Conservation (phyloP, 345 rosid species). For the Mallotus nudiflorus region DNA sequence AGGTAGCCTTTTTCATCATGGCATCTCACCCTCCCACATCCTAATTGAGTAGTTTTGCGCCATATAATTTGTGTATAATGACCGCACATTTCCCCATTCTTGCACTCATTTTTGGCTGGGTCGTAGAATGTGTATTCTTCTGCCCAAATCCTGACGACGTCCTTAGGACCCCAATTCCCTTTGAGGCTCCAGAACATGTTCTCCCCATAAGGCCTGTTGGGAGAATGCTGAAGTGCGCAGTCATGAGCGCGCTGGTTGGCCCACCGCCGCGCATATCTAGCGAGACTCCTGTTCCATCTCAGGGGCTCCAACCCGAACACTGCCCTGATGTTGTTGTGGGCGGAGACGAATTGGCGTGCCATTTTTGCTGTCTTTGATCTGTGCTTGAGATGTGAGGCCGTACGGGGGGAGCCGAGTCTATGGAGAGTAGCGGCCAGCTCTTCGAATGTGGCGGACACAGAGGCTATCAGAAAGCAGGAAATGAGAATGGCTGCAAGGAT, state of each 20-base stretch:
- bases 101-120: constrained; percentile 33
- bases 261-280: constrained; percentile 40
- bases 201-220: constrained; percentile 49
- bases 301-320: constrained; percentile 28
- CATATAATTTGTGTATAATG: constrained; percentile 67
- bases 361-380: background rate
- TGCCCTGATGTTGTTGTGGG: constrained; percentile 44
- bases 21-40: constrained; percentile 44
- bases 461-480: background rate
- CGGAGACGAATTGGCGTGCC: constrained; percentile 21
- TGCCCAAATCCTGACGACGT: constrained; percentile 43
- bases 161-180: constrained; percentile 37
- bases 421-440: background rate
- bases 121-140: constrained; percentile 35
- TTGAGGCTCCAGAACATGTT: constrained; percentile 47
- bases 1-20: constrained; percentile 25
- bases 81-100: constrained; percentile 35
- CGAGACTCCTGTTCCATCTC: constrained; percentile 44
- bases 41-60: constrained; percentile 33
- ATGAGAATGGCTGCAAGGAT: background rate
- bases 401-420: background rate
- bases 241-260: constrained; percentile 33
- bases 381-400: background rate
- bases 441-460: background rate
- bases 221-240: constrained; percentile 44